Conservation (phyloP, 2,329 filamentous ascomycete genomes). For the Sphaerulina vaccinii region DNA sequence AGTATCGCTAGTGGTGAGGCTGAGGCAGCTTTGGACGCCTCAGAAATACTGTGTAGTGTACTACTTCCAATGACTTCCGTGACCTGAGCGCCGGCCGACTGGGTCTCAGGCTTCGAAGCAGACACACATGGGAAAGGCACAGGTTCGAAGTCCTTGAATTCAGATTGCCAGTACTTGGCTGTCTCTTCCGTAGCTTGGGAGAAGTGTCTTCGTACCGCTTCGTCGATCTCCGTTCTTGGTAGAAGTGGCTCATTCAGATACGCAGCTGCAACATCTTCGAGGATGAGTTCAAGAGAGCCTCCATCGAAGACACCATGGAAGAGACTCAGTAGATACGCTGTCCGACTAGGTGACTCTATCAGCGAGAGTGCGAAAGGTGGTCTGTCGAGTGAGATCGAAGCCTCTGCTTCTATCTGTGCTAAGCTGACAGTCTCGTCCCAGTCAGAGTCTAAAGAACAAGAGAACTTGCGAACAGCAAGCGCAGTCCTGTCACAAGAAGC, state of each 20-base stretch:
- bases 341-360: slow-evolving; percentile 1
- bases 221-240: slow-evolving; percentile 7
- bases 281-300: slow-evolving; percentile 17
- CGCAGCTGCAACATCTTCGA: slow-evolving; percentile 9
- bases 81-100: neutral
- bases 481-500: neutral
- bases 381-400: slow-evolving; percentile 10
- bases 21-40: neutral
- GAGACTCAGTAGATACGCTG: slow-evolving; percentile 10
- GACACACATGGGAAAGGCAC: slow-evolving; percentile 12
- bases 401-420: slow-evolving; percentile 7
- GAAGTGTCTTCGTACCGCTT: slow-evolving; percentile 13
- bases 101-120: slow-evolving; percentile 7
- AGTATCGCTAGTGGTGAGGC: slow-evolving; percentile 14
- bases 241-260: slow-evolving; percentile 1
- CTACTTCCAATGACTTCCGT: slow-evolving; percentile 10
- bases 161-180: slow-evolving; percentile 6
- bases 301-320: slow-evolving; percentile 23
- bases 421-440: slow-evolving; percentile 3
- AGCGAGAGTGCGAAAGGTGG: slow-evolving; percentile 5
- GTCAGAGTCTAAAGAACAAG: neutral
- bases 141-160: slow-evolving; percentile 11
- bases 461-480: neutral
- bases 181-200: slow-evolving; percentile 3
- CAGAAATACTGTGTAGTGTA: slow-evolving; percentile 5